Conservation (phyloP, 345 rosid species). For the Pugionium dolabratum region DNA sequence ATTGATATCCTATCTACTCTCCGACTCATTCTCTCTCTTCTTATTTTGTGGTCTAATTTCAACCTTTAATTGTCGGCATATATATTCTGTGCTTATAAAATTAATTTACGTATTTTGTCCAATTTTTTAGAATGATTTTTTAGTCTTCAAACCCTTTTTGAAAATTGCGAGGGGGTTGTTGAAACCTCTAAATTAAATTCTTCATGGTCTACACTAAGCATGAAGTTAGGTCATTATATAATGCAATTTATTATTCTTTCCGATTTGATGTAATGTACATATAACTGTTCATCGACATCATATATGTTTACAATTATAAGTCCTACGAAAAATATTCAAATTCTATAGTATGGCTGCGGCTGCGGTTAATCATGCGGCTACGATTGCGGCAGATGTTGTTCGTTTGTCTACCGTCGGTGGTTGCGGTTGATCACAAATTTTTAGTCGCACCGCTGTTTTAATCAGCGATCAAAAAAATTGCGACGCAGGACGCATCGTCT, state of each 20-base stretch:
- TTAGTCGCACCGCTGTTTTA: too few relatives aligned
- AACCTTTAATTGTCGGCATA: constrained; percentile 38
- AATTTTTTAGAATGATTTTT: background rate
- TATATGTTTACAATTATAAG: too few relatives aligned
- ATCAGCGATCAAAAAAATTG: too few relatives aligned
- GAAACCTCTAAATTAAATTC: constrained; percentile 19
- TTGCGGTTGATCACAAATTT: too few relatives aligned
- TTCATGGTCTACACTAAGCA: background rate
- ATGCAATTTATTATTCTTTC: background rate
- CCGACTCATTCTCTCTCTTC: constrained; percentile 17
- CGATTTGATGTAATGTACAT: too few relatives aligned
- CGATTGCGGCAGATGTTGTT: too few relatives aligned
- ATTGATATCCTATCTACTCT: constrained; percentile 44
- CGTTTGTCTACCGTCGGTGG: too few relatives aligned
- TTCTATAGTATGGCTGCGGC: too few relatives aligned
- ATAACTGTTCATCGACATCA: too few relatives aligned
- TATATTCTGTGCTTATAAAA: background rate
- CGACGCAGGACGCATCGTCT: too few relatives aligned
- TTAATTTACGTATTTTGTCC: background rate
- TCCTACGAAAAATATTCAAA: too few relatives aligned
- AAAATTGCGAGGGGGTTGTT: constrained; percentile 28
- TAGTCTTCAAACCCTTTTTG: constrained; percentile 9
- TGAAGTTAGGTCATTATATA: constrained; percentile 2
- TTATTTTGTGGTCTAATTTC: constrained; percentile 4
- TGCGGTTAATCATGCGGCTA: too few relatives aligned